A percentile compares a stretch with the other conserved stretches of the same genome.
These are phyloP conservation scores for Cornus kousa DNA, from an alignment of 148 eudicot genomes.

Conservation along the genomic window DNA sequence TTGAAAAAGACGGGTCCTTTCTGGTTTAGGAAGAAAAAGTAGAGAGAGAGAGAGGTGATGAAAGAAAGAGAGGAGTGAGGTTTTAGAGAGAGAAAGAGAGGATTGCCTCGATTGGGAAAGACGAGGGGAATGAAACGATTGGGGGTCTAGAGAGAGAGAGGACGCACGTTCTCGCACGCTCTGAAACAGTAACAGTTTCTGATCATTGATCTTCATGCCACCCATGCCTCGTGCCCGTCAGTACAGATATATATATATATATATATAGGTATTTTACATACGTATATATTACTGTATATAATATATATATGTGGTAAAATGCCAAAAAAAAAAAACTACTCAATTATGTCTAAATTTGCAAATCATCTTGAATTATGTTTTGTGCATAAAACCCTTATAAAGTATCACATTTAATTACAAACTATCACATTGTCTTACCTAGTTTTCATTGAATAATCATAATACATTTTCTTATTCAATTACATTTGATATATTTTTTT, in stretches of 20 bases:
- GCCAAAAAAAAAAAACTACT: no score
- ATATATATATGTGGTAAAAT: no score
- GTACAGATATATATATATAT: neutral
- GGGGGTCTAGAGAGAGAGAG: neutral
- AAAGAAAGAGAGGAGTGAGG: neutral
- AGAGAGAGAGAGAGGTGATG: neutral
- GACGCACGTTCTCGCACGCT: constrained; percentile 1
- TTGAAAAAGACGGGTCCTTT: constrained; percentile 10
- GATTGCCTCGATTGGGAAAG: neutral
- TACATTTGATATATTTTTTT: no score
- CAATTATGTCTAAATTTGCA: no score
- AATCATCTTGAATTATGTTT: no score
- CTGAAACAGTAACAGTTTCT: neutral
- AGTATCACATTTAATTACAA: no score
- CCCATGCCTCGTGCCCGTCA: neutral
- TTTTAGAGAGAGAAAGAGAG: neutral
- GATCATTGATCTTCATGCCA: neutral
- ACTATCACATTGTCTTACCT: no score
- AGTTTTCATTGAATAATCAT: no score
- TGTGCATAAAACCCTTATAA: no score
- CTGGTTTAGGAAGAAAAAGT: neutral
- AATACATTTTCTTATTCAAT: no score
- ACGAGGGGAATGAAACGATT: neutral
- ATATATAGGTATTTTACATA: no score
- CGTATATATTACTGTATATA: no score